phyloP scores from a whole-genome alignment of 75 land plant species.

The Selaginella moellendorffii region DNA sequence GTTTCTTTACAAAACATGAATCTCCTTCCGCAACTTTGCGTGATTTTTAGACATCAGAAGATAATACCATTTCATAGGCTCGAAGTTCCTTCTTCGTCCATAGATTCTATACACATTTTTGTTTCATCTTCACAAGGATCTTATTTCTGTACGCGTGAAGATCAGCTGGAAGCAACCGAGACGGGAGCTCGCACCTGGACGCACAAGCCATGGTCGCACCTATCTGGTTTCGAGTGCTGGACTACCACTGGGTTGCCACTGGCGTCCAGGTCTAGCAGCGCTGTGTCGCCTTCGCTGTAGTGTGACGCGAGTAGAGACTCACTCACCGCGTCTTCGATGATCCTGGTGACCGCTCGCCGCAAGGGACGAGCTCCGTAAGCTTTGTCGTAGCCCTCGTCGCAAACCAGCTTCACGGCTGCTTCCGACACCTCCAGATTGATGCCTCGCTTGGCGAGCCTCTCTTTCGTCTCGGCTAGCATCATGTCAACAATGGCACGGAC shows the following conservation, averaged over 20 bases:
- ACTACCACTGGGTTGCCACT: conserved; percentile 52
- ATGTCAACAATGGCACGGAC: conserved; percentile 62
- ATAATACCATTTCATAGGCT: too few relatives aligned
- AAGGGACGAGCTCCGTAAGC: conserved; percentile 83
- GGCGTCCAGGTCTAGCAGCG: conserved; percentile 59
- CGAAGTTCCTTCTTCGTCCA: too few relatives aligned
- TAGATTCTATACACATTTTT: too few relatives aligned
- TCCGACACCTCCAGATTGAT: conserved; percentile 59
- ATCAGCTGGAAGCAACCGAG: neutral
- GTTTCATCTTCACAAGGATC: too few relatives aligned
- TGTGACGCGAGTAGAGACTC: conserved; percentile 56
- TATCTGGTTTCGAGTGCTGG: conserved; percentile 26
- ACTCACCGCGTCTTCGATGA: conserved; percentile 68
- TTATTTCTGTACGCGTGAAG: too few relatives aligned
- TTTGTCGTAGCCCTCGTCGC: conserved; percentile 61
- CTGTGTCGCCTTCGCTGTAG: conserved; percentile 56
- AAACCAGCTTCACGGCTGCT: conserved; percentile 43
- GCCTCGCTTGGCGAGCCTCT: conserved; percentile 34
- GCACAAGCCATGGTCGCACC: conserved; percentile 24
- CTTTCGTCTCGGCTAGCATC: conserved; percentile 68
- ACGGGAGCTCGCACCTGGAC: conserved; percentile 15
- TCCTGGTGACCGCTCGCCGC: conserved; percentile 49
- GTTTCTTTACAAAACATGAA: too few relatives aligned
- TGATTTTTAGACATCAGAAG: too few relatives aligned
- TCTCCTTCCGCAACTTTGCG: too few relatives aligned